A percentile compares a stretch with the other conserved stretches of the same genome.
phyloP scores from a whole-genome alignment of 805 yeast genomes.

The Saccharomycopsis vini region DNA sequence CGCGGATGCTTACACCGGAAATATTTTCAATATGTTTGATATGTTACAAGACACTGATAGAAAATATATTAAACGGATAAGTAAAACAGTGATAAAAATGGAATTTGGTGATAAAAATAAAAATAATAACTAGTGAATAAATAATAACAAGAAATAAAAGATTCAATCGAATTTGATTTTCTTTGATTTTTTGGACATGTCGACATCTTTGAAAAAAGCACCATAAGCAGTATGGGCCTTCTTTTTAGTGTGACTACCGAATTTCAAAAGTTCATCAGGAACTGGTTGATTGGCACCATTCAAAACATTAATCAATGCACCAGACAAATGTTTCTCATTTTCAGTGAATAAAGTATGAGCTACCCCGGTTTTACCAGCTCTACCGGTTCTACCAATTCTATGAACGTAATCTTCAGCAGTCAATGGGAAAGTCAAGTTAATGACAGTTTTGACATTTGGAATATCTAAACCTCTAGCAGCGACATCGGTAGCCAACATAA shows the following conservation, averaged over 20 bases:
- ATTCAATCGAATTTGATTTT: slow-evolving; percentile 71
- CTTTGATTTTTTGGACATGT: slow-evolving; percentile 72
- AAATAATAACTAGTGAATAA: too few relatives aligned
- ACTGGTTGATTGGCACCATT: slow-evolving; percentile 93
- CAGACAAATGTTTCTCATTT: slow-evolving; percentile 91
- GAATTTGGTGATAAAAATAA: not conserved
- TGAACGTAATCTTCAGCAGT: slow-evolving; percentile 96
- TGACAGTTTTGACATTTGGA: slow-evolving; percentile 92
- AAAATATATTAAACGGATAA: not conserved
- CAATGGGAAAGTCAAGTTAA: slow-evolving; percentile 90
- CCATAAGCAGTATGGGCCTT: slow-evolving; percentile 98
- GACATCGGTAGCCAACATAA: slow-evolving; percentile 93
- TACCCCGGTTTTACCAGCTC: slow-evolving; percentile 92
- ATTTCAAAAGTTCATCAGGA: slow-evolving; percentile 88
- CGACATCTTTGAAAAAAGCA: slow-evolving; percentile 92
- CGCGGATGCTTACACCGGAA: too few relatives aligned
- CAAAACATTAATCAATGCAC: slow-evolving; percentile 85
- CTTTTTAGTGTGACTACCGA: slow-evolving; percentile 97
- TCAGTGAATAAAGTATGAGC: slow-evolving; percentile 96
- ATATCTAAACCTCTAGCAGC: slow-evolving; percentile 98
- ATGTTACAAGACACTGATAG: too few relatives aligned
- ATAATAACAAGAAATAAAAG: too few relatives aligned
- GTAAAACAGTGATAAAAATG: not conserved
- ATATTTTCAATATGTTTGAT: too few relatives aligned
- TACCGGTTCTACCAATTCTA: slow-evolving; percentile 95